Percentiles rank a stretch among this genome's conserved stretches.
Conservation (phyloP, 257 asterid species). For the Forsythia viridissima region DNA sequence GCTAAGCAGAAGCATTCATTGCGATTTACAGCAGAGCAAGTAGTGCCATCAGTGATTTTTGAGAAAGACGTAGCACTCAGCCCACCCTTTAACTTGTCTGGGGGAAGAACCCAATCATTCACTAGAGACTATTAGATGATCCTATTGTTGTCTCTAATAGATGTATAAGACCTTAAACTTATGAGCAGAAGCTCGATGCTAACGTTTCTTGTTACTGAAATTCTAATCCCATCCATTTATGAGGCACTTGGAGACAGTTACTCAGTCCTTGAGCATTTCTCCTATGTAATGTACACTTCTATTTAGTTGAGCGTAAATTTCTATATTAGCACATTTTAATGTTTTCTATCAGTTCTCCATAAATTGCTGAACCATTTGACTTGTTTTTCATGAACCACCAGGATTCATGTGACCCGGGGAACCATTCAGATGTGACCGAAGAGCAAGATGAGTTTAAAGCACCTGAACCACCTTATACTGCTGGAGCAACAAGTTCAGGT, state of each 20-base stretch:
- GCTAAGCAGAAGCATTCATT: not conserved
- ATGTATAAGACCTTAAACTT: not conserved
- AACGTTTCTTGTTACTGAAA: not conserved
- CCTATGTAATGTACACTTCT: not conserved
- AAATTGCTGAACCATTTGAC: not conserved
- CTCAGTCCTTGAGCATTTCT: not conserved
- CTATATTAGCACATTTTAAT: not conserved
- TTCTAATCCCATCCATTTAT: not conserved
- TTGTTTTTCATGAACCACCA: conserved; percentile 30
- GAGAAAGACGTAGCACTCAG: not conserved
- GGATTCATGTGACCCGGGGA: conserved; percentile 80
- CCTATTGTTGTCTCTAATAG: not conserved
- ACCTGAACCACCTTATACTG: conserved; percentile 33
- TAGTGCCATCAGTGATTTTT: not conserved
- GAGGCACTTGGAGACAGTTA: not conserved
- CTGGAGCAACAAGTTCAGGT: conserved; percentile 5
- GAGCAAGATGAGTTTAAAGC: conserved; percentile 59
- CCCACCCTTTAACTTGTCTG: not conserved
- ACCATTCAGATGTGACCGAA: conserved; percentile 71
- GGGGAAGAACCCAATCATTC: not conserved
- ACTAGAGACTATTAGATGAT: not conserved
- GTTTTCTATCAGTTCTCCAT: not conserved
- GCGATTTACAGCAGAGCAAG: not conserved
- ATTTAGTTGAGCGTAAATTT: not conserved
- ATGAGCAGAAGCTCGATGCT: not conserved